phyloP scores from a whole-genome alignment of 2,329 filamentous ascomycete genomes.

The Zelopaecilomyces penicillatus region DNA sequence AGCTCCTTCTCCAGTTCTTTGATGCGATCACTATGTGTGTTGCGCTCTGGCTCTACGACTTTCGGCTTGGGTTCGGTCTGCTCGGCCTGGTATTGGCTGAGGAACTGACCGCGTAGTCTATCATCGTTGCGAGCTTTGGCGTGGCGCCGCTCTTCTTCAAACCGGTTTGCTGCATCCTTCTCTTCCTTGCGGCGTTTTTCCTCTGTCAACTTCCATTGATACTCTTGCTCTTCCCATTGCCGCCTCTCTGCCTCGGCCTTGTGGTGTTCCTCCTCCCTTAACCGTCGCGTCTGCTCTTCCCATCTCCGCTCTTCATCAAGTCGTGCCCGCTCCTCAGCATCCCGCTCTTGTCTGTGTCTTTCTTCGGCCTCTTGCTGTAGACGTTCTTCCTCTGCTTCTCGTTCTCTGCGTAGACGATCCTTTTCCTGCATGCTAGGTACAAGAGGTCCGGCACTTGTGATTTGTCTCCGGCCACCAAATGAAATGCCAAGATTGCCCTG shows the following conservation, averaged over 20 bases:
- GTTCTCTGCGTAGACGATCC: conserved; percentile 55
- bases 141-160: conserved; percentile 58
- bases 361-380: conserved; percentile 47
- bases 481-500: conserved; percentile 91
- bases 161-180: conserved; percentile 57
- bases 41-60: conserved; percentile 22
- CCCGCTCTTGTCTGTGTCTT: conserved; percentile 36
- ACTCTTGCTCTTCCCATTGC: conserved; percentile 71
- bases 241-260: conserved; percentile 59
- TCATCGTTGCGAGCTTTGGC: conserved; percentile 56
- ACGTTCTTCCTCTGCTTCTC: conserved; percentile 51
- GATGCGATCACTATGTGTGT: conserved; percentile 58
- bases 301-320: conserved; percentile 57
- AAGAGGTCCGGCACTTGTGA: conserved; percentile 70
- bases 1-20: conserved; percentile 70
- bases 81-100: conserved; percentile 78
- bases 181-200: conserved; percentile 65
- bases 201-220: conserved; percentile 69
- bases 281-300: conserved; percentile 55
- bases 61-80: conserved; percentile 29
- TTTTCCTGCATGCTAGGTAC: conserved; percentile 82
- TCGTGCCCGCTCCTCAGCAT: conserved; percentile 52
- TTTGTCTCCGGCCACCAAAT: conserved; percentile 86
- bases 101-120: conserved; percentile 70
- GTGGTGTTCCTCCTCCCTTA: conserved; percentile 51